Evolutionary conservation across 768 basidiomycete species (phyloP).

Genomic region (Pulveroboletus sp.): DNA sequence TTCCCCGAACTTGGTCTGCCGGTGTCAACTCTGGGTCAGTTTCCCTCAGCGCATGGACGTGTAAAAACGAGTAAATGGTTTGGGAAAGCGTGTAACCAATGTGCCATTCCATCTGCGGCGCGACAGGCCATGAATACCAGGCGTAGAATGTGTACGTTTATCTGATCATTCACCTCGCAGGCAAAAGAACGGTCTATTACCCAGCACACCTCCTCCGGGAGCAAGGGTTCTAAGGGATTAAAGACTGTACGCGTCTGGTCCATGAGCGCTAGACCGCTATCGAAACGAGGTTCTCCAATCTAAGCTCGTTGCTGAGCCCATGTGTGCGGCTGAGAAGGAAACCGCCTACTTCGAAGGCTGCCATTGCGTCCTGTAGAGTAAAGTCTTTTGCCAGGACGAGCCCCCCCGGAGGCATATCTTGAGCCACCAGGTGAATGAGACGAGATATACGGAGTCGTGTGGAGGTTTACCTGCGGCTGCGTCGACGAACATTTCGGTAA

Average conservation of each 20-base stretch:
- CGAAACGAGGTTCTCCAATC: conserved; percentile 89
- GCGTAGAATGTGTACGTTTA: conserved; percentile 4
- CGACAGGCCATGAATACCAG: conserved; percentile 13
- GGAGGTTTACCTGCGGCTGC: conserved; percentile 53
- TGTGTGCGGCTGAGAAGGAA: conserved; percentile 1
- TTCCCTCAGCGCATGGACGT: conserved; percentile 59
- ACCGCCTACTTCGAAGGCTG: conserved; percentile 71
- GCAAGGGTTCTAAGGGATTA: conserved; percentile 55
- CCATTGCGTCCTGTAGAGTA: conserved; percentile 87
- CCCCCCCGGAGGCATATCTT: conserved; percentile 60
- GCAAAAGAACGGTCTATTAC: conserved; percentile 74
- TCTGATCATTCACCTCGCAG: conserved; percentile 59
- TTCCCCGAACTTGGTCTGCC: conserved; percentile 11
- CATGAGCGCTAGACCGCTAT: conserved; percentile 62
- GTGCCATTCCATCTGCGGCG: conserved; percentile 79
- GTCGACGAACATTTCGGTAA: conserved; percentile 53
- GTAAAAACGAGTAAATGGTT: conserved; percentile 75
- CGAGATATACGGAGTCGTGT: not conserved
- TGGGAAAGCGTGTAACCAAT: conserved; percentile 80
- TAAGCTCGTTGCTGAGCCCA: conserved; percentile 37
- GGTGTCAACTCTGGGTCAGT: conserved; percentile 53
- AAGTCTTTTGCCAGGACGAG: conserved; percentile 67
- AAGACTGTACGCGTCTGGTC: conserved; percentile 48
- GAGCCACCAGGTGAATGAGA: conserved; percentile 16
- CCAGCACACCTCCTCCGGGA: conserved; percentile 84